Base-by-base conservation (phyloP, 2,329 filamentous ascomycete genomes). In the Colletotrichum sidae region DNA sequence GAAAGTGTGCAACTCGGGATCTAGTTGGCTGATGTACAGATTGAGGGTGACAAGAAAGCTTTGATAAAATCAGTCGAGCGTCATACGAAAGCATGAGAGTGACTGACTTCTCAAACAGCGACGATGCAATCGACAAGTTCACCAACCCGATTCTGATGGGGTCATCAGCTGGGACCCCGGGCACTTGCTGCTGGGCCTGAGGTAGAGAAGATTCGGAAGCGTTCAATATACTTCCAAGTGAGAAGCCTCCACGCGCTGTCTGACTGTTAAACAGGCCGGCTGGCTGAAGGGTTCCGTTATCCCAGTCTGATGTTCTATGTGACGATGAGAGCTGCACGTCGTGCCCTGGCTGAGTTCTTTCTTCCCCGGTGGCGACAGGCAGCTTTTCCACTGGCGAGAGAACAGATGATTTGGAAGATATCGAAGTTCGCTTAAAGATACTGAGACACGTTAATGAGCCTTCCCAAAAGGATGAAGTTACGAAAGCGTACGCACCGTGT, bases 11-110 rank as follows among this genome's bases (percentile, higher is more conserved):
- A 80, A 59, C 2, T 55, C 61, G 3, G 76, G 77, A 53, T 80
- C 79, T 10, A 81, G 70, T 55, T 80, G 78, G 64, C 74, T 75
- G 25, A 80, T 77, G n/a, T 77, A 80, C 1, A 77, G 76, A 53
- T 80, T 80, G 33, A 79, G 70, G 53, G 74, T 75, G 34, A 69
- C 68, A 61, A 80, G 76, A 61, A 80, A 81, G 17, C 78, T 78
- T 39, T 38, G 3, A 4, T 11, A 2, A 25, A 6, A 25, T 52
- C 33, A 52, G 12, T 38, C 10, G 4, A 6, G 4, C 8, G 2
- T n/a, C 1, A 38, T 10, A 45, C 2, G 6, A 6, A n/a, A 4
- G 2, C 8, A 39, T 6, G 15, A 11, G 25, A 33, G 33, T 8
- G 10, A 8, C n/a, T 47, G 45, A 63, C 60, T 63, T 63, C 4